phyloP scores from a whole-genome alignment of 768 basidiomycete species.

The Amanita jacksonii region DNA sequence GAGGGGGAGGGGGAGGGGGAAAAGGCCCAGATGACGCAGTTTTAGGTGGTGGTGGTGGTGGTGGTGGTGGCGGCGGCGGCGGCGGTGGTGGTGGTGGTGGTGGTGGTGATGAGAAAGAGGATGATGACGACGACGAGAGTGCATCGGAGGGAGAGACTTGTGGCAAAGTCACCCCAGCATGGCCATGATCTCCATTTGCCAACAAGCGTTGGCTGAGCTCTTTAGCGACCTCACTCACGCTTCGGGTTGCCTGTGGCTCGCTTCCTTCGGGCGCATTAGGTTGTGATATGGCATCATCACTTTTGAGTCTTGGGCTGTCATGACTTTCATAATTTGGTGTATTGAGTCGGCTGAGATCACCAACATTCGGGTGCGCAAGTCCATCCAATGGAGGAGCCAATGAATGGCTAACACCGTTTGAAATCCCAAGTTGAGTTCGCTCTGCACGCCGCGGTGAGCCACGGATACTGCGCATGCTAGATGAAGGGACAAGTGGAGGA shows the following conservation, averaged over 20 bases:
- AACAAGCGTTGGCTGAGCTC: conserved; percentile 52
- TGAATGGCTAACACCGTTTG: conserved; percentile 29
- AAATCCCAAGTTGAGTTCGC: conserved; percentile 30
- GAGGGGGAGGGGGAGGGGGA: conserved; percentile 15
- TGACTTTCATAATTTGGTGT: conserved; percentile 37
- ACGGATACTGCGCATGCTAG: conserved; percentile 60
- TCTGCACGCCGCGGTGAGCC: conserved; percentile 57
- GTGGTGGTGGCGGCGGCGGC: conserved; percentile 25
- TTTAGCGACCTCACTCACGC: conserved; percentile 45
- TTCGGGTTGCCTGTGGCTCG: background rate
- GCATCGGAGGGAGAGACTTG: conserved; percentile 10
- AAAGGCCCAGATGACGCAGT: conserved; percentile 21
- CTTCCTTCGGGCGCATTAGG: background rate
- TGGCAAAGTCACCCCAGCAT: conserved; percentile 1
- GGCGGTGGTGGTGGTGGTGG: conserved; percentile 13
- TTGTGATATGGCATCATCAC: conserved; percentile 29
- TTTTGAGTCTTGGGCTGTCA: conserved; percentile 54
- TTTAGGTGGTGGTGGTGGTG: conserved; percentile 24
- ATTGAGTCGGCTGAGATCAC: conserved; percentile 33
- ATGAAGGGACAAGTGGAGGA: conserved; percentile 46
- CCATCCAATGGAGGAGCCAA: conserved; percentile 37
- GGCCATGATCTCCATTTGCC: conserved; percentile 33
- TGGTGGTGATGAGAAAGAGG: conserved; percentile 10
- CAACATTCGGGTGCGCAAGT: conserved; percentile 24
- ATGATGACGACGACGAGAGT: conserved; percentile 3